phyloP scores from a whole-genome alignment of 257 asterid species.

The Solanum pinnatisectum region DNA sequence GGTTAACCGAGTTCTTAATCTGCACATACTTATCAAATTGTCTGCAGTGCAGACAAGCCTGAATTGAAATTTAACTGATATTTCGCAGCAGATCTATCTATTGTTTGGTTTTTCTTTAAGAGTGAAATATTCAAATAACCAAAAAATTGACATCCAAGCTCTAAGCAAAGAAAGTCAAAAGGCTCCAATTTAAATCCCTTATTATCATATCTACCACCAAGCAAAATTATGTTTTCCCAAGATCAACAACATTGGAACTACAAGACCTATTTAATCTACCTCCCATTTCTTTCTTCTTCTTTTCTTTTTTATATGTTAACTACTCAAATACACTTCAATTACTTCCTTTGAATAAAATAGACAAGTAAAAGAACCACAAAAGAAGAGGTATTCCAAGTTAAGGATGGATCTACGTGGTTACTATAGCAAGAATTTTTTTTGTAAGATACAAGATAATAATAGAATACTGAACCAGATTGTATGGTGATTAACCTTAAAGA shows the following conservation, averaged over 20 bases:
- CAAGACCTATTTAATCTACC: not conserved
- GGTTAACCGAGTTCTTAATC: not conserved
- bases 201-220: not conserved
- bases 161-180: not conserved
- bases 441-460: not conserved
- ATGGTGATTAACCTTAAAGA: conserved; percentile 50
- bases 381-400: not conserved
- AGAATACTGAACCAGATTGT: not conserved
- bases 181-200: not conserved
- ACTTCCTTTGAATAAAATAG: not conserved
- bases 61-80: not conserved
- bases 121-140: not conserved
- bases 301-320: not conserved
- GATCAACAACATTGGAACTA: not conserved
- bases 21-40: not conserved
- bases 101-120: not conserved
- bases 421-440: not conserved
- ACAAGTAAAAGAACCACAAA: not conserved
- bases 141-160: not conserved
- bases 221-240: not conserved
- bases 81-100: not conserved
- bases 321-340: not conserved
- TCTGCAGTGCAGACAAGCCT: not conserved
- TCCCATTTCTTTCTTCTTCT: not conserved
- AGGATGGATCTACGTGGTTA: not conserved